Percentiles rank a stretch among this genome's conserved stretches.
Evolutionary conservation across 192 early-diverging fungal species (phyloP).

Genomic region (Backusella westeae): DNA sequence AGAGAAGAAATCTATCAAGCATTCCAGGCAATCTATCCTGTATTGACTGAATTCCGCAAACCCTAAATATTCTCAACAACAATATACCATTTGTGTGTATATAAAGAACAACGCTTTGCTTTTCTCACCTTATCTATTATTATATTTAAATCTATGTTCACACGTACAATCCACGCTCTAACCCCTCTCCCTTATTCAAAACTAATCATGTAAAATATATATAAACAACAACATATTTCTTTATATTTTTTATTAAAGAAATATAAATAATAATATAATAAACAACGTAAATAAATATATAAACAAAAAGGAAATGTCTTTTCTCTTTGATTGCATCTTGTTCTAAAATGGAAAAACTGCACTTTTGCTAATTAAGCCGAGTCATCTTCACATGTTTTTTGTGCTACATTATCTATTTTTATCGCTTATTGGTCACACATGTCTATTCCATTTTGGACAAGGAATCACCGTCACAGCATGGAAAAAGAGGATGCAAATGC

Average conservation of each 20-base stretch:
- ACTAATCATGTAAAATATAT: neutral
- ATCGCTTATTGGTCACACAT: neutral
- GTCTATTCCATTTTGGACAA: neutral
- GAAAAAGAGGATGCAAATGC: neutral
- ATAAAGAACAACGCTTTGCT: neutral
- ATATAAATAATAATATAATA: neutral
- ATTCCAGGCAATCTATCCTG: slow-evolving; percentile 97
- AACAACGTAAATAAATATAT: neutral
- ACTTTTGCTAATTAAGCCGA: neutral
- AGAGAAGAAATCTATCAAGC: slow-evolving; percentile 97
- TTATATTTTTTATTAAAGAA: neutral
- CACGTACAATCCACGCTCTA: neutral
- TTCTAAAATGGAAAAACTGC: neutral
- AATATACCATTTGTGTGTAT: neutral
- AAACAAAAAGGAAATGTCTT: neutral
- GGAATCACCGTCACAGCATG: neutral
- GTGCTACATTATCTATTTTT: neutral
- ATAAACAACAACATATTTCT: neutral
- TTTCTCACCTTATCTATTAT: neutral
- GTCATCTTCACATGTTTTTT: neutral
- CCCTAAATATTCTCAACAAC: slow-evolving; percentile 32
- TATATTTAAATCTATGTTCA: neutral
- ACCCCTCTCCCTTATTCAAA: neutral
- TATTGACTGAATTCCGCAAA: slow-evolving; percentile 86
- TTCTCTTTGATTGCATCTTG: neutral